Evolutionary conservation across 192 early-diverging fungal species (phyloP).

Genomic region (Irineochytrium annulatum): DNA sequence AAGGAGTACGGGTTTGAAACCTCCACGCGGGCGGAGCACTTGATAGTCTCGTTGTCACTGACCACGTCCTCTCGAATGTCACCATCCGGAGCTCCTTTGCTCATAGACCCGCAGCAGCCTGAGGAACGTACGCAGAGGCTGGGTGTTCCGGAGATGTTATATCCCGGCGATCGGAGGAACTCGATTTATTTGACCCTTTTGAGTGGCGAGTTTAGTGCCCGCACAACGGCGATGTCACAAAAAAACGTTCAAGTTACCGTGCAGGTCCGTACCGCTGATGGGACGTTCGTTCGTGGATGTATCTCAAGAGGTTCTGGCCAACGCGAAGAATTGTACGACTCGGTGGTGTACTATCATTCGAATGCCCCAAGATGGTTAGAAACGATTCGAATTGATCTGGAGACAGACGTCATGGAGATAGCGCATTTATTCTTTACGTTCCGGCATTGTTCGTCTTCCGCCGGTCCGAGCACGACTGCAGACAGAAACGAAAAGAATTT

Average conservation of each 20-base stretch:
- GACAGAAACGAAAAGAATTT: slow-evolving; percentile 44
- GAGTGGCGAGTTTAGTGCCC: slow-evolving; percentile 51
- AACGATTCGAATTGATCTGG: slow-evolving; percentile 59
- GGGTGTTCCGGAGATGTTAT: slow-evolving; percentile 53
- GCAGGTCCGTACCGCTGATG: slow-evolving; percentile 53
- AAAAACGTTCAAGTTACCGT: slow-evolving; percentile 60
- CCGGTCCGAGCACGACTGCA: slow-evolving; percentile 2
- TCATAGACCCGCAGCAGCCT: slow-evolving; percentile 36
- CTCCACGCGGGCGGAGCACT: slow-evolving; percentile 36
- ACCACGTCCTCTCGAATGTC: too few relatives aligned
- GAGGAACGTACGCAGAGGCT: slow-evolving; percentile 47
- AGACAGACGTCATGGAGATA: slow-evolving; percentile 45
- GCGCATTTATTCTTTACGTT: slow-evolving; percentile 61
- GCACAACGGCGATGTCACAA: slow-evolving; percentile 15
- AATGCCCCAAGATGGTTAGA: slow-evolving; percentile 60
- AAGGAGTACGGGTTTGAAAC: slow-evolving; percentile 42
- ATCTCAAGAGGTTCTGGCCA: slow-evolving; percentile 45
- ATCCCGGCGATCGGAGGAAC: slow-evolving; percentile 44
- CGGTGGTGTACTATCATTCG: slow-evolving; percentile 58
- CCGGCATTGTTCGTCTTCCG: slow-evolving; percentile 38
- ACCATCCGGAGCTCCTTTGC: too few relatives aligned
- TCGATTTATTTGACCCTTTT: slow-evolving; percentile 56
- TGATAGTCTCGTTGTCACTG: slow-evolving; percentile 44
- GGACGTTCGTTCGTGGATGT: slow-evolving; percentile 50
- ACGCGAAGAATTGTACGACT: slow-evolving; percentile 44